Base-by-base conservation (phyloP, 495 filamentous ascomycete genomes). In the Talaromyces proteolyticus region DNA sequence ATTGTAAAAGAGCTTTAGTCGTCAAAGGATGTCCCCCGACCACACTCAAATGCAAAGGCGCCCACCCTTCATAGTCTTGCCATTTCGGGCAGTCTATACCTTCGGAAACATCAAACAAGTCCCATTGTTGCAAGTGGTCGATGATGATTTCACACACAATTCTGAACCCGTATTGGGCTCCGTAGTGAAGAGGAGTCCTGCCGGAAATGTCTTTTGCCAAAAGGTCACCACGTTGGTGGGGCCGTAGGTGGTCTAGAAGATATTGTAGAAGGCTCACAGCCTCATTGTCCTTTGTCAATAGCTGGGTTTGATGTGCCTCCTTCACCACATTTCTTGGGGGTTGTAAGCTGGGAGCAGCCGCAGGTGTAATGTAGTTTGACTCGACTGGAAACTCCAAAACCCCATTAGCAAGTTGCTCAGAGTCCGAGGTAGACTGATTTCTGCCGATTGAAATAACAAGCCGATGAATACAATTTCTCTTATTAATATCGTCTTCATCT, bases 51-150 rank as follows among this genome's bases (percentile, higher is more conserved):
- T 97, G 93, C 40, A 97, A 69, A 2, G 93, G 93, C 12, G 91
- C 88, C 66, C 87, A 87, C 11, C 93, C 93, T 59, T 98, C 94
- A 41, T 81, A 78, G 63, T 98, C 93, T 66, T 95, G 92, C 90
- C 91, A 96, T 37, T 79, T 66, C 0, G 80, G 70, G 1, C 87
- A 85, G 62, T 96, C 91, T 41, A 98, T 92, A 1, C 91, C 91
- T 42, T 88, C 75, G 21, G 80, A 80, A 22, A 91, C 80, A 58
- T 93, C 81, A 58, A 95, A 96, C 56, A 91, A 83, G 16, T 78
- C 80, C 92, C 92, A 98, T 18, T 81, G 79, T 57, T 88, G 86
- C 80, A 98, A 89, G 54, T 86, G 84, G 42, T 84, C 82, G 63
- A 96, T 89, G 48, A 98, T 73, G n/a, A 90, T 69, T 62, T 93